Evolutionary conservation across 2,329 filamentous ascomycete genomes (phyloP).

Genomic region (Penicillium sp.): DNA sequence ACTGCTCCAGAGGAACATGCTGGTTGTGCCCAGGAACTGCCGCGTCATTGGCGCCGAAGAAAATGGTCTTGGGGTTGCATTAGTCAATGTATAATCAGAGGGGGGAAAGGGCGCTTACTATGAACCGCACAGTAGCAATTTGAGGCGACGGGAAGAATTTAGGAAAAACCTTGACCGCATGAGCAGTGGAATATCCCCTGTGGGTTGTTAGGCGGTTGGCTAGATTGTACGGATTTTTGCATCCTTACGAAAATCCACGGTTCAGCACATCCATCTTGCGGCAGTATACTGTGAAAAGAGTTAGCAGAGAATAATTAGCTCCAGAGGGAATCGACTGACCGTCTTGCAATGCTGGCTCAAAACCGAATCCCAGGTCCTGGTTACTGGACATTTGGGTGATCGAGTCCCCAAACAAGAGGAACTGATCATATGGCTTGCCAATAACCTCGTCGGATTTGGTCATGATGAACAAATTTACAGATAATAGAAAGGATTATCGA

Average conservation of each 20-base stretch:
- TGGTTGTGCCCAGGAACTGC: slow-evolving; percentile 69
- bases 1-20: slow-evolving; percentile 74
- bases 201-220: neutral
- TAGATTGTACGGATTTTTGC: neutral
- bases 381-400: slow-evolving; percentile 71
- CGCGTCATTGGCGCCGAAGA: slow-evolving; percentile 91
- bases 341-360: slow-evolving; percentile 69
- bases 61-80: slow-evolving; percentile 59
- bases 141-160: slow-evolving; percentile 69
- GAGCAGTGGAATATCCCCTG: slow-evolving; percentile 77
- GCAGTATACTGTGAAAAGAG: slow-evolving; percentile 60
- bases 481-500: neutral
- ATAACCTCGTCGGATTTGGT: slow-evolving; percentile 2
- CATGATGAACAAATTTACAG: neutral
- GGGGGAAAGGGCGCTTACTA: slow-evolving; percentile 33
- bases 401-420: slow-evolving; percentile 87
- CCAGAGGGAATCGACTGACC: slow-evolving; percentile 50
- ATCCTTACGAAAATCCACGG: slow-evolving; percentile 68
- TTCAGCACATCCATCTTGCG: slow-evolving; percentile 85
- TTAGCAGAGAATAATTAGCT: neutral
- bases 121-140: slow-evolving; percentile 47
- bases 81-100: neutral
- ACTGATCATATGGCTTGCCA: slow-evolving; percentile 62
- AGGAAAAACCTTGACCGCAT: slow-evolving; percentile 69
- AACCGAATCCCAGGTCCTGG: slow-evolving; percentile 68